These are phyloP conservation scores for Verticillium nubilum DNA, from an alignment of 2,329 filamentous ascomycete species.

Conservation along the genomic window DNA sequence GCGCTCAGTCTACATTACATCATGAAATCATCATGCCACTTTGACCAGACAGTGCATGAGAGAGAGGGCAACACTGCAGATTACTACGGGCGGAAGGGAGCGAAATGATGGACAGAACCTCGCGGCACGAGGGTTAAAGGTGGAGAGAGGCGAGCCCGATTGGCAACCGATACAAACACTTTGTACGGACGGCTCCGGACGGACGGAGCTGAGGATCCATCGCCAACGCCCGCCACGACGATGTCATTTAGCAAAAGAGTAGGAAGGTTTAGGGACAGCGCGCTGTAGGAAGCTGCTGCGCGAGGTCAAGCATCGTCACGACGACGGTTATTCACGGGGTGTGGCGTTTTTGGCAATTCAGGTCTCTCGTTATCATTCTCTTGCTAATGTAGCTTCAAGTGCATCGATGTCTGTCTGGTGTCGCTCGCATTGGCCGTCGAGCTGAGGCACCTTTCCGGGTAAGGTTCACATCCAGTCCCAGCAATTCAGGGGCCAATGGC, in stretches of 20 bases:
- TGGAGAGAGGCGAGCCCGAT: neutral
- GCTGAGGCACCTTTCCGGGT: too few relatives aligned
- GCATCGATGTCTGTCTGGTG: neutral
- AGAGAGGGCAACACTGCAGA: too few relatives aligned
- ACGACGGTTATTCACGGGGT: neutral
- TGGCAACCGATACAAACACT: neutral
- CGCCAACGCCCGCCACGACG: neutral
- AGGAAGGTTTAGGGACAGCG: neutral
- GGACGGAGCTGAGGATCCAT: neutral
- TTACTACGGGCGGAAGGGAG: too few relatives aligned
- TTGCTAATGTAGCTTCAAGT: neutral
- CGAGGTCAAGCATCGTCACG: neutral
- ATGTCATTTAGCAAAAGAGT: neutral
- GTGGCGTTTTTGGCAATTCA: neutral
- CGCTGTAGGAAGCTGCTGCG: neutral
- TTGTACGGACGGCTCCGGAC: neutral
- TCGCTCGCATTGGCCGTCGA: neutral
- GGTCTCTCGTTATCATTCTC: neutral
- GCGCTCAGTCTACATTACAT: neutral
- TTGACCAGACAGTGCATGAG: neutral
- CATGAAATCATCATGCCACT: neutral
- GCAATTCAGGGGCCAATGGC: too few relatives aligned
- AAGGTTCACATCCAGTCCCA: too few relatives aligned
- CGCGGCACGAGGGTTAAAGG: neutral
- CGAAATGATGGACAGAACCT: neutral